These are phyloP conservation scores for Penicillium polonicum DNA, from an alignment of 2,329 filamentous ascomycete species.

Conservation along the genomic window DNA sequence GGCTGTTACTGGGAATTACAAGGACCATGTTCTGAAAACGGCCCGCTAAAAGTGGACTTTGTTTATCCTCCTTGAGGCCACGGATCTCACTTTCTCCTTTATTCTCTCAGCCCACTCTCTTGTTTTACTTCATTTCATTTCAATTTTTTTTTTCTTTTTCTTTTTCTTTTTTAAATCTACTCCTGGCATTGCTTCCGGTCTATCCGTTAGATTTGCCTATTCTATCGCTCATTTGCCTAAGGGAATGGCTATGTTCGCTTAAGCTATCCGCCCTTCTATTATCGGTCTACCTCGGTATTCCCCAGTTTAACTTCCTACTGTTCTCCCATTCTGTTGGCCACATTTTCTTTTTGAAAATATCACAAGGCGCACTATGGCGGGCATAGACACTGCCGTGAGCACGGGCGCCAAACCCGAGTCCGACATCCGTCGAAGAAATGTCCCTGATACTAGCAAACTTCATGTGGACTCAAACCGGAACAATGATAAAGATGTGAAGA, in stretches of 20 bases:
- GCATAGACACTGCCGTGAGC: slow-evolving; percentile 33
- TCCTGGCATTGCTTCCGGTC: slow-evolving; percentile 4
- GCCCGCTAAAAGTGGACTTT: slow-evolving; percentile 22
- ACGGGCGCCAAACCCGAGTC: slow-evolving; percentile 36
- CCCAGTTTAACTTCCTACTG: neutral
- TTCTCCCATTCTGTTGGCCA: neutral
- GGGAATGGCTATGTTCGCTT: slow-evolving; percentile 23
- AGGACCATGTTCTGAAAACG: slow-evolving; percentile 22
- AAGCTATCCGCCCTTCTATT: slow-evolving; percentile 7
- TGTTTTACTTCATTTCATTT: slow-evolving; percentile 12
- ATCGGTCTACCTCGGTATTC: slow-evolving; percentile 3
- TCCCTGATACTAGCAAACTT: slow-evolving; percentile 33
- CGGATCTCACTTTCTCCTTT: slow-evolving; percentile 14
- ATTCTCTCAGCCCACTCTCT: slow-evolving; percentile 7
- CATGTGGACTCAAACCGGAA: slow-evolving; percentile 23
- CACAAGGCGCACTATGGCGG: slow-evolving; percentile 29
- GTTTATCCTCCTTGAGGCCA: slow-evolving; percentile 25
- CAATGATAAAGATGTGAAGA: slow-evolving; percentile 35
- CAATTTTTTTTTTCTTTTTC: slow-evolving; percentile 7
- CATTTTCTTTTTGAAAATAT: neutral
- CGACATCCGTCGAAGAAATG: slow-evolving; percentile 46
- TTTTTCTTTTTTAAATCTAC: neutral
- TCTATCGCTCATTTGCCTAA: slow-evolving; percentile 11
- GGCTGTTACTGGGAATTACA: neutral
- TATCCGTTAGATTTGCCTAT: slow-evolving; percentile 5